Evolutionary conservation across 495 filamentous ascomycete genomes (phyloP).

Genomic region (Penicillium maclennaniae): DNA sequence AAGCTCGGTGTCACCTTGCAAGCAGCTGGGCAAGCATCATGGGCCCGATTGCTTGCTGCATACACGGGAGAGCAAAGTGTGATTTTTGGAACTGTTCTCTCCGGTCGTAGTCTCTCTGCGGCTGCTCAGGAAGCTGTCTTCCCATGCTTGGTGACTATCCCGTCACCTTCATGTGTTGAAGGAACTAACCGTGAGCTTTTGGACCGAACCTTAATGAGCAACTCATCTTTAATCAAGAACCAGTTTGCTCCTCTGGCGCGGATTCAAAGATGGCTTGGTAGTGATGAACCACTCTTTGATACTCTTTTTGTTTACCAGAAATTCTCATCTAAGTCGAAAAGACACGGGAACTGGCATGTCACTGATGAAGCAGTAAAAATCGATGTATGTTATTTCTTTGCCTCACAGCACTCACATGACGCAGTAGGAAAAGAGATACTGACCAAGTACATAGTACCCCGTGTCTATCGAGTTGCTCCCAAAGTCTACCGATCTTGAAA

Average conservation of each 20-base stretch:
- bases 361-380: conserved; percentile 52
- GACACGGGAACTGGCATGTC: conserved; percentile 39
- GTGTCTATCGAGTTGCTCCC: conserved; percentile 72
- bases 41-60: conserved; percentile 63
- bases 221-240: conserved; percentile 56
- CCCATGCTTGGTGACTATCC: conserved; percentile 71
- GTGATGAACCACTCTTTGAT: conserved; percentile 64
- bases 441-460: conserved; percentile 45
- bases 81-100: conserved; percentile 70
- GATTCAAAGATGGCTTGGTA: conserved; percentile 63
- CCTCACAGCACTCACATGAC: neutral
- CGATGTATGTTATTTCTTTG: conserved; percentile 40
- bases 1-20: conserved; percentile 62
- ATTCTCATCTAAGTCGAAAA: conserved; percentile 15
- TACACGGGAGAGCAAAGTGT: conserved; percentile 68
- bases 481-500: conserved; percentile 36
- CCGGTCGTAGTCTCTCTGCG: conserved; percentile 56
- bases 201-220: conserved; percentile 54
- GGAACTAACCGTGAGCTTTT: conserved; percentile 53
- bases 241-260: conserved; percentile 65
- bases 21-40: conserved; percentile 67
- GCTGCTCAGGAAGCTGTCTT: conserved; percentile 54
- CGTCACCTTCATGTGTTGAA: conserved; percentile 51
- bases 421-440: neutral
- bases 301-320: conserved; percentile 80